Evolutionary conservation across 495 filamentous ascomycete species (phyloP), one percentile per base, ranked within the genome.

Genomic region (Aspergillus saccharolyticus): DNA sequence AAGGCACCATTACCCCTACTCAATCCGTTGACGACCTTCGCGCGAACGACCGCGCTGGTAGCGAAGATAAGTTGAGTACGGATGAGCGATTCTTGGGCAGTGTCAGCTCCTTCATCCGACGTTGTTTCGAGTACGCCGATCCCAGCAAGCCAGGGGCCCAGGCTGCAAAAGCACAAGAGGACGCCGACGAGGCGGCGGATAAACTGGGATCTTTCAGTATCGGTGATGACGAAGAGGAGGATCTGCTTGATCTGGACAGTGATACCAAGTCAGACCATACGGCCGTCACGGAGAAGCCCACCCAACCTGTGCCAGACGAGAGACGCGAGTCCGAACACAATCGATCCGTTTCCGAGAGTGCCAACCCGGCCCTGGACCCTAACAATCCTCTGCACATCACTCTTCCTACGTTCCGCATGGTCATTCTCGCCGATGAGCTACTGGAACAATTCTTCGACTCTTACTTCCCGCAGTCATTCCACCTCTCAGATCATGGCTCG

Each of bases 51-150:
- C 56, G 67, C 56, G 62, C 66, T 21, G 56, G 67, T 5, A 65
- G 76, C 1, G 58, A 68, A 19, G 70, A 68, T 42, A 71, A 68
- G 42, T 67, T 80, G 24, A 84, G 72, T 46, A 71, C 74, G 6
- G 87, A 91, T 59, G 94, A 97, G 64, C 80, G 85, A 47, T 96
- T 97, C 64, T 76, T 98, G 16, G 85, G 86, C 42, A 96, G 92
- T 62, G 89, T 97, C 55, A 95, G 90, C 63, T 90, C 90, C 3
- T 98, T 98, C 70, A 97, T 97, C 53, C 80, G 91, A 52, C 83
- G 94, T 42, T 98, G 94, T 71, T 97, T 98, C 59, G 95, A 98
- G 74, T 98, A 98, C 66, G 94, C 94, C 17, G 94, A 98, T 68
- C 95, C 94, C 9, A 93, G 95, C 65, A 87, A 89, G 57, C 82